Base-by-base conservation (phyloP, 208 protist genomes). In the Crithidia fasciculata region DNA sequence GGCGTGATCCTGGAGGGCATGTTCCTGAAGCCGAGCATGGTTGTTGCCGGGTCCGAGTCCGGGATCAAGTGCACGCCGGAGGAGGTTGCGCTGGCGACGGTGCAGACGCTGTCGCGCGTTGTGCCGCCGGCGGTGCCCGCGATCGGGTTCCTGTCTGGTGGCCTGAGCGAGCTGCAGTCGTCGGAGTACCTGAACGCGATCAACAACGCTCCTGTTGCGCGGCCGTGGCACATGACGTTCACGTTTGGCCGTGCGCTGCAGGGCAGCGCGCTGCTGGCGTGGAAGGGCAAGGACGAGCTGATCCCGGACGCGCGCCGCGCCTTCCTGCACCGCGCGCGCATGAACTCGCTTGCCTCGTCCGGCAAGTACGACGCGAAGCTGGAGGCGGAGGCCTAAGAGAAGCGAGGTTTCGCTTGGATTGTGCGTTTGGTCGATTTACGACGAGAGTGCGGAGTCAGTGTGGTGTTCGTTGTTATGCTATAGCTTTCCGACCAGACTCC, bases 1-100 rank as follows among this genome's bases (percentile, higher is more conserved):
- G 86, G 99, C 58, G 96, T 99, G 58, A 75, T 97, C 50, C 88
- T 96, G 72, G 96, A 99, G 85, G 95, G 97, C 56, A 96, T 84
- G 40, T 85, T 99, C 45, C 93, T 99, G 41, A 99, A 99, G 90
- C 97, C 98, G 77, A 99, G 98, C 88, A 99, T 99, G 98, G 91
- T 99, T 39, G 87, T 98, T 18, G 83, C 94, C 49, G 98, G 98
- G 54, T 69, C 87, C 39, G 88, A 97, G 67, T 89, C 58, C 60
- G 77, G 76, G 52, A 82, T 77, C 54, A 91, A 65, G 57, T 89
- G 82, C 49, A 84, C 83, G 19, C 80, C 93, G 59, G 84, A 97
- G 64, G 64, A 98, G 60, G 88, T 98, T 60, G 98, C 92, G 52
- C 49, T 71, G 53, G 82, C 79, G 75, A 99, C 98, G 54, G 84